Conservation (phyloP, 371 early-diverging fungal species). For the Dipsacomyces acuminosporus region DNA sequence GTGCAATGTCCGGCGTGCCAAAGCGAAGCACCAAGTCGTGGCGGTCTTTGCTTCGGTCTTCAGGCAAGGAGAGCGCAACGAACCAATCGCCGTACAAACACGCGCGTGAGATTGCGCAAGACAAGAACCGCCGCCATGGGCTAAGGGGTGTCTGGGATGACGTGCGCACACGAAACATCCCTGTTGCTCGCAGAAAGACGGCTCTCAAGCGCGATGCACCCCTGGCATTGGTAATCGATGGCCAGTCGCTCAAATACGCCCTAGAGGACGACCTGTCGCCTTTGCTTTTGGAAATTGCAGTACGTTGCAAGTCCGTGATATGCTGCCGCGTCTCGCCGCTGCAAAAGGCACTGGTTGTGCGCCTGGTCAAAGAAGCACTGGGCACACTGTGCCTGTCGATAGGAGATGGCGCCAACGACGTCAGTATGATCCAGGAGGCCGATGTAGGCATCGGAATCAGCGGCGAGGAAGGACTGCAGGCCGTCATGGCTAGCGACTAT, state of each 20-base stretch:
- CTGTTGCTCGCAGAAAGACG: slow-evolving; percentile 13
- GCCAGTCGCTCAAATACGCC: slow-evolving; percentile 73
- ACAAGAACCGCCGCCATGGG: slow-evolving; percentile 26
- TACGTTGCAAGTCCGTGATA: slow-evolving; percentile 68
- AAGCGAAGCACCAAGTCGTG: slow-evolving; percentile 32
- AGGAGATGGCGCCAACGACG: slow-evolving; percentile 94
- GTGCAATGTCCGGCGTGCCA: slow-evolving; percentile 29
- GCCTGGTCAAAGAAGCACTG: slow-evolving; percentile 58
- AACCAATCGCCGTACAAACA: slow-evolving; percentile 13
- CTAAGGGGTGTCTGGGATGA: slow-evolving; percentile 41
- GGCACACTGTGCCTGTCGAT: slow-evolving; percentile 75
- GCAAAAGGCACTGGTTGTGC: slow-evolving; percentile 85
- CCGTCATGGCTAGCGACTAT: slow-evolving; percentile 89
- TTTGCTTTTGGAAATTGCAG: slow-evolving; percentile 62
- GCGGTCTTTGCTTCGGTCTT: slow-evolving; percentile 24
- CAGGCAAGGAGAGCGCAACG: not conserved
- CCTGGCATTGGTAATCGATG: slow-evolving; percentile 84
- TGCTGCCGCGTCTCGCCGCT: slow-evolving; percentile 88
- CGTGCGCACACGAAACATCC: slow-evolving; percentile 42
- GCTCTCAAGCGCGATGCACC: slow-evolving; percentile 41
- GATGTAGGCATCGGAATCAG: slow-evolving; percentile 89
- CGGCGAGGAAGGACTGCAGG: slow-evolving; percentile 92
- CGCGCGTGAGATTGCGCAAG: slow-evolving; percentile 13
- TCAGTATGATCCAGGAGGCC: slow-evolving; percentile 89
- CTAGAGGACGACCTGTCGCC: slow-evolving; percentile 56